These are phyloP conservation scores for Talaromyces trachyspermus DNA, from an alignment of 495 filamentous ascomycete species.

Conservation along the genomic window DNA sequence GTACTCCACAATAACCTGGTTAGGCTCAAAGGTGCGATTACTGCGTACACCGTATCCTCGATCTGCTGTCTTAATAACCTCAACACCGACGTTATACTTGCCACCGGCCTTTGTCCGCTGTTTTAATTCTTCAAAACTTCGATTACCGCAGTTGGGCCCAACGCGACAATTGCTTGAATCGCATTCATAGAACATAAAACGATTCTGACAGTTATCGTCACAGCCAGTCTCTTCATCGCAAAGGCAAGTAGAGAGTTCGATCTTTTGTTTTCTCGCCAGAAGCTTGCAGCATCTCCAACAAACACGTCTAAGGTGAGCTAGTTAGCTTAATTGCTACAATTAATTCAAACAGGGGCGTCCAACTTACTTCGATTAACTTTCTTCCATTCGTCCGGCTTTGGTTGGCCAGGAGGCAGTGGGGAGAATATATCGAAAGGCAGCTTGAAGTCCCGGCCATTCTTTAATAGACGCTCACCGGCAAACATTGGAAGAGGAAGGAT, in stretches of 20 bases:
- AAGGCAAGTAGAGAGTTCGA: slow-evolving; percentile 72
- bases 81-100: slow-evolving; percentile 84
- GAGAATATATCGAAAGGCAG: slow-evolving; percentile 85
- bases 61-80: slow-evolving; percentile 84
- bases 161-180: slow-evolving; percentile 82
- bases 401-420: slow-evolving; percentile 74
- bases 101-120: slow-evolving; percentile 68
- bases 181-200: slow-evolving; percentile 96
- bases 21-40: slow-evolving; percentile 77
- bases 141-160: slow-evolving; percentile 70
- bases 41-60: slow-evolving; percentile 86
- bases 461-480: slow-evolving; percentile 50
- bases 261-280: slow-evolving; percentile 76
- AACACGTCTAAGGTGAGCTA: slow-evolving; percentile 65
- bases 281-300: slow-evolving; percentile 75
- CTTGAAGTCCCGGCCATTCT: slow-evolving; percentile 68
- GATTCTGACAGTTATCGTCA: slow-evolving; percentile 83
- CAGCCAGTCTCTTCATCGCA: slow-evolving; percentile 74
- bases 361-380: slow-evolving; percentile 81
- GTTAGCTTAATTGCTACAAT: slow-evolving; percentile 13
- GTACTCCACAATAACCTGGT: slow-evolving; percentile 97
- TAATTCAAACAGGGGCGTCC: background rate
- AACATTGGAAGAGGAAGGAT: slow-evolving; percentile 64
- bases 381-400: slow-evolving; percentile 84
- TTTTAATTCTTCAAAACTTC: slow-evolving; percentile 74